Conservation (phyloP, 495 filamentous ascomycete species). For the Podospora anserina region DNA sequence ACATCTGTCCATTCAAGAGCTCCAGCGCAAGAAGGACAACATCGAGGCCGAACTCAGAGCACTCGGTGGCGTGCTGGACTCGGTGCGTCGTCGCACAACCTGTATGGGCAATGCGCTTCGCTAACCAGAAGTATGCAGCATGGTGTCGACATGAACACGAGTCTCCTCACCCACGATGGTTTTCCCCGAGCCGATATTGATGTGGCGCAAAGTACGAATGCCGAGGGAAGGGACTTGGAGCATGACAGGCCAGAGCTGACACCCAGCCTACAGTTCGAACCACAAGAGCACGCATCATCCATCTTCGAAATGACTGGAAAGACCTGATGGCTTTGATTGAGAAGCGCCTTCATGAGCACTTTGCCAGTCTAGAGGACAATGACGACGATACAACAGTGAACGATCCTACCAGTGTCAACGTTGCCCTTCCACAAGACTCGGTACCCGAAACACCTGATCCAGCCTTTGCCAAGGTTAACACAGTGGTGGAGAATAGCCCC, state of each 20-base stretch:
- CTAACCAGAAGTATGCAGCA: slow-evolving; percentile 56
- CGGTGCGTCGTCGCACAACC: slow-evolving; percentile 54
- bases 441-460: slow-evolving; percentile 50
- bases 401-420: slow-evolving; percentile 3
- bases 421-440: slow-evolving; percentile 31
- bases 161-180: slow-evolving; percentile 84
- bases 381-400: slow-evolving; percentile 12
- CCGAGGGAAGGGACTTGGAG: background rate
- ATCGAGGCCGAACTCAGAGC: slow-evolving; percentile 83
- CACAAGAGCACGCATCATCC: slow-evolving; percentile 83
- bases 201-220: slow-evolving; percentile 78
- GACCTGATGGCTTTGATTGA: slow-evolving; percentile 79
- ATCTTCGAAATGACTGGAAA: slow-evolving; percentile 90
- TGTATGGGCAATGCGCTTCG: background rate
- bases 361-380: slow-evolving; percentile 51
- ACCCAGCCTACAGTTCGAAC: slow-evolving; percentile 67
- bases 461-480: slow-evolving; percentile 90
- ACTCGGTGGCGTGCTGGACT: slow-evolving; percentile 79
- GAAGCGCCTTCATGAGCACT: slow-evolving; percentile 75
- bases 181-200: slow-evolving; percentile 93
- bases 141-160: slow-evolving; percentile 87
- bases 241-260: slow-evolving; percentile 12
- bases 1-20: slow-evolving; percentile 58
- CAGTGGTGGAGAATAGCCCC: slow-evolving; percentile 72
- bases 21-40: slow-evolving; percentile 68